Percentiles rank a stretch among this genome's conserved stretches.
phyloP scores from a whole-genome alignment of 2,329 filamentous ascomycete species.

The Elsinoe fawcettii region DNA sequence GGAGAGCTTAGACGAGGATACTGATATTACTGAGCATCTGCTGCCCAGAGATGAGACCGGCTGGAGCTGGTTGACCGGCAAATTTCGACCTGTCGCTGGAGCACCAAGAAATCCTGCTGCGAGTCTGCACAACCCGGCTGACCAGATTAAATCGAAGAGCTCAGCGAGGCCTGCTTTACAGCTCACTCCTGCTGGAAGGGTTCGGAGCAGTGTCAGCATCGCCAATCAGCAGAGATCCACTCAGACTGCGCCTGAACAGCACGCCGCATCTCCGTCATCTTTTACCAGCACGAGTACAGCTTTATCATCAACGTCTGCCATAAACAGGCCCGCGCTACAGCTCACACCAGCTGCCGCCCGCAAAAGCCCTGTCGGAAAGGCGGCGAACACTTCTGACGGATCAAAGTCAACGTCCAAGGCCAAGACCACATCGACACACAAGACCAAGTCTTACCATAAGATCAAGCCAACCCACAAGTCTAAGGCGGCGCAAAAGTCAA shows the following conservation, averaged over 20 bases:
- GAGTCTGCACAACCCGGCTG: not conserved
- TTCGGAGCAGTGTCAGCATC: not conserved
- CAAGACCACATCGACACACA: not conserved
- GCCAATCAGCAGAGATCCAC: not conserved
- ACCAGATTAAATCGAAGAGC: not conserved
- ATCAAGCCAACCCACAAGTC: not conserved
- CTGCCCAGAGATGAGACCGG: not conserved
- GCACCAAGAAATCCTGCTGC: not conserved
- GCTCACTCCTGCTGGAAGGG: not conserved
- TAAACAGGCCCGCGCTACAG: not conserved
- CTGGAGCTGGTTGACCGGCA: not conserved
- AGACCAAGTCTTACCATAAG: not conserved
- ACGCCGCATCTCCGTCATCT: not conserved
- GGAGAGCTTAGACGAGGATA: not conserved
- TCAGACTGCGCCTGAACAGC: not conserved
- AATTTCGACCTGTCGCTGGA: not conserved
- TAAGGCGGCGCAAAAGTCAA: not conserved
- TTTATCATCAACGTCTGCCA: not conserved
- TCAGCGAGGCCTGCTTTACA: not conserved
- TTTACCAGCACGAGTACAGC: too few relatives aligned
- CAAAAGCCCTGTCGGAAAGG: not conserved
- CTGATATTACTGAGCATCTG: not conserved
- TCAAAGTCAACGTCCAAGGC: not conserved
- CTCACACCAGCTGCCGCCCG: not conserved
- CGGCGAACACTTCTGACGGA: not conserved